Base-by-base conservation (phyloP, 441 rosid genomes). In the Corymbia citriodora region DNA sequence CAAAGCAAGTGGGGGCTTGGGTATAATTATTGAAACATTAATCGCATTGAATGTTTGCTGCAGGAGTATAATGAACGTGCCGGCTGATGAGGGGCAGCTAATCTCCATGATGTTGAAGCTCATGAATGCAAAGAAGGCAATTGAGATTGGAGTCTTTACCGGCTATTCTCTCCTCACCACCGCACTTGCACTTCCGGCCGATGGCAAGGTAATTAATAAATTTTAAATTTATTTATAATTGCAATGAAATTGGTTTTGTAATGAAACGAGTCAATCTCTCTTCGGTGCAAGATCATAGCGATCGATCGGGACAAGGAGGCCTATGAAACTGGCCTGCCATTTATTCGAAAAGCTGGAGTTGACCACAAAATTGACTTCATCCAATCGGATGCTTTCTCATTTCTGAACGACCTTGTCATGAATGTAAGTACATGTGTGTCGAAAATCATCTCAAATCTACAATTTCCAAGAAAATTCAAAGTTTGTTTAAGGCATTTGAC, bases 351-450 rank as follows among this genome's bases (percentile, higher is more conserved):
- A 52, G 87, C 87, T 9, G 40, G 87, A n/a, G 90, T 89, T 1
- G 90, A 89, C 17, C 87, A 89, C 52, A 74, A 89, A 87, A 89
- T 89, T 31, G 54, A 54, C 68, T 89, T 52, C 59, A 74, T 89
- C 36, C 87, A 55, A 7, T n/a, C 88, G 3, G 61, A 70, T 81
- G 57, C 87, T 29, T 74, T 72, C 23, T 27, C 12, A 1, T 16
- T 55, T 81, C 23, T 89, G 1, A 55, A 89, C 36, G 19, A 89
- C 65, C 65, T 89, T 25, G 8, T 89, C 5, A 16, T 23, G 1
- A 18, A 89, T 53, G 90, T 74, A 89, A 68, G 87, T 25, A 91
- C 7, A 19, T 45, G 15, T 0, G 16, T 27, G 31, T 27, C 31
- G 0, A 27, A 61, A 1, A 61, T 61, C n/a, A 27, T 11, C 27